phyloP scores from a whole-genome alignment of 257 asterid species.

The Phtheirospermum japonicum region DNA sequence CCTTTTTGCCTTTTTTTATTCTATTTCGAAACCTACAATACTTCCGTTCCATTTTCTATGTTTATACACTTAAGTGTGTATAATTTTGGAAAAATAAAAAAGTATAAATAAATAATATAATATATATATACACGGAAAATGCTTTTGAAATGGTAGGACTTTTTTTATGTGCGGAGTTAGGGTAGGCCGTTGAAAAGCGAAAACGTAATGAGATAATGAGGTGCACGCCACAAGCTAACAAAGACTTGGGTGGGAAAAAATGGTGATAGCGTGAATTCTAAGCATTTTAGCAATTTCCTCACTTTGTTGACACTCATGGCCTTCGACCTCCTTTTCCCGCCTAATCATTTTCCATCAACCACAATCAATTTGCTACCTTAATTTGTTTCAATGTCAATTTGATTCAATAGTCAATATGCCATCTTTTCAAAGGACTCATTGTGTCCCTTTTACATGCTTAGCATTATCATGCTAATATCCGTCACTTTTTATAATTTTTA shows the following conservation, averaged over 20 bases:
- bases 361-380: neutral
- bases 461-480: neutral
- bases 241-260: constrained; percentile 24
- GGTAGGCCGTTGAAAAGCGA: constrained; percentile 49
- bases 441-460: too few relatives aligned
- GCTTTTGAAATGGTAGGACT: neutral
- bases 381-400: neutral
- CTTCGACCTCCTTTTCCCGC: too few relatives aligned
- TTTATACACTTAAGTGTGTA: too few relatives aligned
- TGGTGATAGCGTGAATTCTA: constrained; percentile 39
- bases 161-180: neutral
- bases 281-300: neutral
- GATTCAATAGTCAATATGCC: neutral
- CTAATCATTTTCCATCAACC: constrained; percentile 17
- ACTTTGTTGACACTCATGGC: too few relatives aligned
- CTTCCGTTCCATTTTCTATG: too few relatives aligned
- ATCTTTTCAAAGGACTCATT: neutral
- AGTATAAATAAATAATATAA: neutral
- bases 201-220: constrained; percentile 30
- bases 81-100: neutral
- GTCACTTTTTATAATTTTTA: too few relatives aligned
- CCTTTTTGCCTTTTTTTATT: too few relatives aligned
- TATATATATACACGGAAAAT: neutral
- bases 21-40: too few relatives aligned
- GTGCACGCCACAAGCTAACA: constrained; percentile 37